Conservation (phyloP, 2,329 filamentous ascomycete species). For the Paraphaeosphaeria minitans region DNA sequence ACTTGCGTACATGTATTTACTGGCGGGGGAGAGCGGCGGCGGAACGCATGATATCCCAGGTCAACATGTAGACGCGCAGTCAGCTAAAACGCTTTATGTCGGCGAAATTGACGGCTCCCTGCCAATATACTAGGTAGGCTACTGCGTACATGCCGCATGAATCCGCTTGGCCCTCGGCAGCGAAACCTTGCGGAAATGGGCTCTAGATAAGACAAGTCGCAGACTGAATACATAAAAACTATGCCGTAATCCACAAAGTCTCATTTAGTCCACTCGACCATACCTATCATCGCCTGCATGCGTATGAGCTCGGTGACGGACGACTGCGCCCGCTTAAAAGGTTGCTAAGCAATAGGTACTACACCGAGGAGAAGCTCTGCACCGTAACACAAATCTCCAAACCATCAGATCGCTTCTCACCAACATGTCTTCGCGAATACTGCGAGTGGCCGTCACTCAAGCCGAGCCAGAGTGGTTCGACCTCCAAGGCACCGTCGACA, state of each 20-base stretch:
- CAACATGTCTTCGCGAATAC: neutral
- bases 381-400: neutral
- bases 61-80: neutral
- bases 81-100: neutral
- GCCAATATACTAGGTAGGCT: no score
- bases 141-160: no score
- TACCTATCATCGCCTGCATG: no score
- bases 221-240: neutral
- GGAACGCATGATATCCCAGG: neutral
- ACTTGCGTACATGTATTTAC: neutral
- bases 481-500: constrained; percentile 49
- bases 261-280: neutral
- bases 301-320: no score
- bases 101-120: no score
- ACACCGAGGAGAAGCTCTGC: neutral
- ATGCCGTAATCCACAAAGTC: neutral
- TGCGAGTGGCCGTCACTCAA: constrained; percentile 2
- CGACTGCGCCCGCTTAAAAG: no score
- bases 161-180: neutral
- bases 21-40: neutral
- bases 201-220: neutral
- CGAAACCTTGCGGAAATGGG: neutral
- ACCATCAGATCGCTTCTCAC: no score
- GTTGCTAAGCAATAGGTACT: no score
- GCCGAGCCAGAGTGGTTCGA: constrained; percentile 42